Evolutionary conservation across 2,329 filamentous ascomycete genomes (phyloP), one percentile per base, ranked within the genome.

Genomic region (Xylaria hypoxylon): DNA sequence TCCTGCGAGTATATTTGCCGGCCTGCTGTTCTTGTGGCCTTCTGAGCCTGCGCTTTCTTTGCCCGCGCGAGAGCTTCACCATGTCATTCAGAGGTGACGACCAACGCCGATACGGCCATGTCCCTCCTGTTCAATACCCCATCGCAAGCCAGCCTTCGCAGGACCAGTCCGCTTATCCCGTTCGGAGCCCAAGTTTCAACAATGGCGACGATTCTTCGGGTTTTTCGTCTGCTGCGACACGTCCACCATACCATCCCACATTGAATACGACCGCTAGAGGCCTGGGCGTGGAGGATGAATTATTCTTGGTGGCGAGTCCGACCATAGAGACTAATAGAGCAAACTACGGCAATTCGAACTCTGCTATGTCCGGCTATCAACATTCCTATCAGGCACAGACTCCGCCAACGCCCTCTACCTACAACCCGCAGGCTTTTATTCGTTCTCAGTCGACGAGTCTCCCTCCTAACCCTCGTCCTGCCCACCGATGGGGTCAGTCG

Each of bases 341-440:
- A 72, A 72, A 79, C 75, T 78, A 84, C 79, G 74, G 80, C 78
- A 76, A 84, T 79, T 73, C 80, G 70, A 79, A 77, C 78, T 75
- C 78, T 80, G 77, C 84, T 72, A 78, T 84, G 76, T 79, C 82
- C 53, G 80, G 85, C 74, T 85, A 87, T 74, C 82, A 86, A 68
- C 82, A 86, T 68, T 81, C 84, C 68, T 84, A 84, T 72, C 81
- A 85, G 69, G 77, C 81, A 65, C 77, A 82, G 64, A 73, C 82
- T 67, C 79, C 84, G 69, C 78, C 83, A 24, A 81, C 84, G 7
- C 79, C 83, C 17, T 80, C 83, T 24, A 78, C 86, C 48, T 95
- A 94, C 79, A 95, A 94, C 75, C 92, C 92, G 1, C 86, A 91
- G 76, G 82, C 84, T 42, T 95, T 88, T 76, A 81, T 80, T 62